phyloP scores from a whole-genome alignment of 2,329 filamentous ascomycete species.

The Colletotrichum orchidophilum region DNA sequence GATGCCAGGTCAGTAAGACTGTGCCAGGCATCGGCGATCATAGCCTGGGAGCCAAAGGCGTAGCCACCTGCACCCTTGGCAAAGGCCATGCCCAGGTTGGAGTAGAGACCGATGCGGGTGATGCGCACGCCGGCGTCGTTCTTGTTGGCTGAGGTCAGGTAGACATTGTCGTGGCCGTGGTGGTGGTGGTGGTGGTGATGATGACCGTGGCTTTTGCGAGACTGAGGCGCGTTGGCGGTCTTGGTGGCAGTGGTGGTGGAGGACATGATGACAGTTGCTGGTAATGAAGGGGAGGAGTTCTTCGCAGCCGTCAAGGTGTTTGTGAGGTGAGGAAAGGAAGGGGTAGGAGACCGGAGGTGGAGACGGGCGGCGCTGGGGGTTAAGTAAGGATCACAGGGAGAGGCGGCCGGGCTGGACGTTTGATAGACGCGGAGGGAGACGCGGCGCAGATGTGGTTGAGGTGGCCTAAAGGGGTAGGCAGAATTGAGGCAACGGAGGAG shows the following conservation, averaged over 20 bases:
- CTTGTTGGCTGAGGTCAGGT: slow-evolving; percentile 83
- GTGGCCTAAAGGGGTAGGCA: slow-evolving; percentile 40
- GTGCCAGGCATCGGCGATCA: slow-evolving; percentile 94
- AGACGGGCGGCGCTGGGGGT: slow-evolving; percentile 28
- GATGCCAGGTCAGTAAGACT: slow-evolving; percentile 95
- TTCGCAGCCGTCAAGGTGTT: slow-evolving; percentile 32
- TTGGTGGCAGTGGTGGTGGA: slow-evolving; percentile 43
- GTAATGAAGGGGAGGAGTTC: slow-evolving; percentile 19
- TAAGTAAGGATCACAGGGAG: slow-evolving; percentile 32
- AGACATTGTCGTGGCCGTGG: slow-evolving; percentile 87
- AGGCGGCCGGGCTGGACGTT: slow-evolving; percentile 19
- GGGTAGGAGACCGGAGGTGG: not conserved
- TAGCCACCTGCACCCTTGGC: slow-evolving; percentile 93
- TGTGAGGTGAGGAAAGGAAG: slow-evolving; percentile 14
- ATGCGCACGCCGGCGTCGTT: slow-evolving; percentile 94
- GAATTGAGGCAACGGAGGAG: slow-evolving; percentile 29
- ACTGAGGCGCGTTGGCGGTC: slow-evolving; percentile 48
- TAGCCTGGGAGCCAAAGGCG: slow-evolving; percentile 92
- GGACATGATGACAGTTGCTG: slow-evolving; percentile 43
- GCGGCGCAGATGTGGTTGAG: slow-evolving; percentile 38
- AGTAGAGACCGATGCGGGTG: slow-evolving; percentile 86
- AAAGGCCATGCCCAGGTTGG: slow-evolving; percentile 94
- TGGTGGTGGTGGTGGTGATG: slow-evolving; percentile 66
- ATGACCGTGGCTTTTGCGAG: slow-evolving; percentile 56
- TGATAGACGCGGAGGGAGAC: slow-evolving; percentile 28